Evolutionary conservation across 176 grass and related monocot genomes (phyloP), one percentile per base, ranked within the genome.

Genomic region (Aechmea fasciata): DNA sequence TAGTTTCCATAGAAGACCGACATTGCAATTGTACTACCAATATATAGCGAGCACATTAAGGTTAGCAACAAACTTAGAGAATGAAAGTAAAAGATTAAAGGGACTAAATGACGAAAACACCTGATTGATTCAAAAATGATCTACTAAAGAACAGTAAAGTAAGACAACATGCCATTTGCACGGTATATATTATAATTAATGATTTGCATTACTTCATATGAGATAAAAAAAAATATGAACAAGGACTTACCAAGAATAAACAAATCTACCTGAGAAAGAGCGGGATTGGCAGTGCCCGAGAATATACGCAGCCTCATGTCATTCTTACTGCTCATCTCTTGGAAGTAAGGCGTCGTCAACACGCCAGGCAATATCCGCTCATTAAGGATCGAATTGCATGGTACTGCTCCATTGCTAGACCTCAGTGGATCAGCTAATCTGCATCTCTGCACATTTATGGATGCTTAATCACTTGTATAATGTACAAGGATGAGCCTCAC

Each of bases 271-370:
- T 91, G 88, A 23, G 85, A 69, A 63, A 96, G 88, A 57, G 81
- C 78, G 41, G 78, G 85, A 47, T 96, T 96, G 57, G 92, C 83
- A 3, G 88, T 96, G 73, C 92, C 92, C 24, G 88, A 91, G 75
- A 96, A 96, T 71, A 96, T 91, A 65, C 92, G 92, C 78, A 96
- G 71, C 76, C 92, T 89, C 2, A 85, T 96, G 76, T 96, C 85
- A 29, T 61, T 77, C 51, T 48, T 80, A 57, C 6, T 73, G 53
- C 53, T 70, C 3, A 66, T 13, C 47, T 87, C 88, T 63, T 29
- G 75, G 11, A 73, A 19, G 49, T 23, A 25, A 8, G 80, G 88
- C 52, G 75, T 33, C 25, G 63, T 79, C 48, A 79, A 73, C 48
- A 71, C 51, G 71, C 72, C 52, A 72, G 80, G 69, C 4, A 83